Conservation (phyloP, 2,329 filamentous ascomycete genomes). For the Scortechinia acanthostroma region DNA sequence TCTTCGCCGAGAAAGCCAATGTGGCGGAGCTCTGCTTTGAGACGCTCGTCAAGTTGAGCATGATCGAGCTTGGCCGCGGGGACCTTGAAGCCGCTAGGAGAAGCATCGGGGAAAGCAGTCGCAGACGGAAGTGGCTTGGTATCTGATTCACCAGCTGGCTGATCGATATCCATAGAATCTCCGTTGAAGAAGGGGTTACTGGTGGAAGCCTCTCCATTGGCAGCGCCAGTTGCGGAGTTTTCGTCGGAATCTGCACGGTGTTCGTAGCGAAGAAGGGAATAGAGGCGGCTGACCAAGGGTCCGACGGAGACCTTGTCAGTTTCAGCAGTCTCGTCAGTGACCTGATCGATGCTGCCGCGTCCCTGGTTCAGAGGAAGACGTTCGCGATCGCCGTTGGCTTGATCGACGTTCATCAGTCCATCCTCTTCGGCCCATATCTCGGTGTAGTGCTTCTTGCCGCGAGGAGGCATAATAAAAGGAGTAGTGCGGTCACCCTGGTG, state of each 20-base stretch:
- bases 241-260: conserved; percentile 31
- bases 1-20: conserved; percentile 50
- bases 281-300: conserved; percentile 47
- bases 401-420: conserved; percentile 43
- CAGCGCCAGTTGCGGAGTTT: conserved; percentile 22
- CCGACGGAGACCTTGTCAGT: conserved; percentile 55
- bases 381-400: conserved; percentile 31
- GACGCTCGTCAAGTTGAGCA: conserved; percentile 47
- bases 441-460: conserved; percentile 49
- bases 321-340: conserved; percentile 50
- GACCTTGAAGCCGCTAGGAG: conserved; percentile 38
- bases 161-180: neutral
- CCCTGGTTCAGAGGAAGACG: conserved; percentile 47
- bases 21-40: conserved; percentile 53
- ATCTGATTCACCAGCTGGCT: conserved; percentile 9
- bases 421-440: conserved; percentile 63
- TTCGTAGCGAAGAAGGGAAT: conserved; percentile 49
- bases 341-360: conserved; percentile 51
- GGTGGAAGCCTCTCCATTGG: conserved; percentile 32
- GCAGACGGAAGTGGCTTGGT: conserved; percentile 37
- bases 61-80: conserved; percentile 44
- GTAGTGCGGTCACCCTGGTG: conserved; percentile 43
- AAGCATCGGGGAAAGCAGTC: conserved; percentile 44
- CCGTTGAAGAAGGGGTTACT: conserved; percentile 6
- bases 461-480: conserved; percentile 50